Evolutionary conservation across 495 filamentous ascomycete species (phyloP), one percentile per base, ranked within the genome.

Genomic region (Clavariopsis aquatica): DNA sequence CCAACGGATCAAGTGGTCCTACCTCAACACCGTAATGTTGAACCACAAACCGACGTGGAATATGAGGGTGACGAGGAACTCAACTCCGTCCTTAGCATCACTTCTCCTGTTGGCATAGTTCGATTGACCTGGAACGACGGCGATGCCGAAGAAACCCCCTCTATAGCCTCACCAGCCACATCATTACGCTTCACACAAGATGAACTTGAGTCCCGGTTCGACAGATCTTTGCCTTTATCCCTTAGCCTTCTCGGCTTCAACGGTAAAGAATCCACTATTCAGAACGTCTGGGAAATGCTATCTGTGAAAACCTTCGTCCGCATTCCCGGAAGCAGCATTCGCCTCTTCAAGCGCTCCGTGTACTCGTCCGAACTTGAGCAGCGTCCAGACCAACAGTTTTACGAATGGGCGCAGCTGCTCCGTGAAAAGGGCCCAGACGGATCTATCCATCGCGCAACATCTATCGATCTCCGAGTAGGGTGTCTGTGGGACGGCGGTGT

Each of bases 381-480:
- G 29, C 52, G 60, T 57, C 64, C 27, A 38, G 52, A 67, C 34
- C n/a, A 66, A 10, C 9, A n/a, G 24, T 9, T 65, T 20, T 60
- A 63, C 20, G 49, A 68, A 55, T 60, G 62, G 62, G 53, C 69
- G 27, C 70, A 75, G 12, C 65, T 78, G 60, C 62, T 78, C 12
- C 71, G 71, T 38, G 70, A 73, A 62, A 66, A 66, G 20, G 66
- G 68, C 24, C 13, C 17, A 3, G 60, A 73, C 49, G 74, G 76
- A 15, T 62, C 59, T 27, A 52, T 68, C n/a, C 52, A 59, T 31
- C 59, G 60, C 22, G 65, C 52, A 0, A 64, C 49, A 2, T 31
- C 36, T 17, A 73, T 80, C 55, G 76, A 78, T 60, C 51, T 79
- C 13, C 71, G 75, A 8, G 74, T 79, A 0, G 76, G 78, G 5